phyloP scores from a whole-genome alignment of 2,329 filamentous ascomycete species.

The Fusarium papillatum region DNA sequence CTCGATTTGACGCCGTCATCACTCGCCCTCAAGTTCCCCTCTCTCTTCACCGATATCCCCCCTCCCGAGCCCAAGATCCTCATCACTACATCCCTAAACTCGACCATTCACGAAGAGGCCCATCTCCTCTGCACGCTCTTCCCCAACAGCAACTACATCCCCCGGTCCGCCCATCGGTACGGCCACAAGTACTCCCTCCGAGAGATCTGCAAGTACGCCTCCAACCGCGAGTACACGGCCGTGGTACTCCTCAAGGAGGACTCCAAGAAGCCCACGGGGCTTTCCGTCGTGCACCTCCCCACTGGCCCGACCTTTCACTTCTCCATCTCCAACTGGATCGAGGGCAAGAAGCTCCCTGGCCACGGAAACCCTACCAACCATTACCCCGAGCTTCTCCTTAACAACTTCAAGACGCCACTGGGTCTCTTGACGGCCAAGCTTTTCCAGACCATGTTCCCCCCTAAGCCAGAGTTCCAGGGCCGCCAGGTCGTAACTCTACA shows the following conservation, averaged over 20 bases:
- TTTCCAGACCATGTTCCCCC: constrained; percentile 74
- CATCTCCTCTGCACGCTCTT: constrained; percentile 84
- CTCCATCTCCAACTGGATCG: constrained; percentile 89
- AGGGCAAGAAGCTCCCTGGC: constrained; percentile 88
- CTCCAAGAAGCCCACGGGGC: constrained; percentile 83
- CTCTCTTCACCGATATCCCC: constrained; percentile 71
- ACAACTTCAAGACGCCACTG: constrained; percentile 94
- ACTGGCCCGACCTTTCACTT: constrained; percentile 94
- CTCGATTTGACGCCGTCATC: constrained; percentile 73
- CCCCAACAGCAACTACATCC: constrained; percentile 90
- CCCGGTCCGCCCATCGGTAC: constrained; percentile 85
- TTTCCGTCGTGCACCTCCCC: constrained; percentile 89
- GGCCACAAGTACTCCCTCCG: constrained; percentile 92
- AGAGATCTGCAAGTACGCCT: constrained; percentile 90
- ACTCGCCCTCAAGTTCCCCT: constrained; percentile 72
- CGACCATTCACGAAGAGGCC: constrained; percentile 88
- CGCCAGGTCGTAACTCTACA: constrained; percentile 93
- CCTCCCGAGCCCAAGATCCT: constrained; percentile 84
- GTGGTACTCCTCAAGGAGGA: constrained; percentile 92
- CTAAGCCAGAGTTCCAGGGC: constrained; percentile 85
- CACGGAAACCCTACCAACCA: constrained; percentile 92
- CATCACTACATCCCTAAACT: constrained; percentile 91
- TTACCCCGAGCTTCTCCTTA: constrained; percentile 90
- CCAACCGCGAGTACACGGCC: constrained; percentile 85
- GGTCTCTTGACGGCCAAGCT: constrained; percentile 90